Percentiles rank a stretch among this genome's conserved stretches.
These are phyloP conservation scores for Citrus medica DNA, from an alignment of 345 rosid genomes.

Conservation along the genomic window DNA sequence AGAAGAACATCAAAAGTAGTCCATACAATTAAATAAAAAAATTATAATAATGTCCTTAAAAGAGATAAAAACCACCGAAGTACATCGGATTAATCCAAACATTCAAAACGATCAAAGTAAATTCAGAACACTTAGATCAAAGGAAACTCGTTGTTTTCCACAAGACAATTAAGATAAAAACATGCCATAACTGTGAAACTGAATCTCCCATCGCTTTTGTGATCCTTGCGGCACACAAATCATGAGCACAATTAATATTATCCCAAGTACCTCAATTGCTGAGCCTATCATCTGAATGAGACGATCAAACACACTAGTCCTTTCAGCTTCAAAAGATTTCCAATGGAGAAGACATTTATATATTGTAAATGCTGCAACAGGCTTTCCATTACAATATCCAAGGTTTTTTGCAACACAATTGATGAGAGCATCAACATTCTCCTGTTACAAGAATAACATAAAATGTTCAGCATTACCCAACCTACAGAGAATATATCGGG, in stretches of 20 bases:
- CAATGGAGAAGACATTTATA: conserved; percentile 95
- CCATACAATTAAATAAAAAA: not conserved
- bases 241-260: conserved; percentile 5
- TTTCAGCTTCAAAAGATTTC: conserved; percentile 98
- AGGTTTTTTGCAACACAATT: conserved; percentile 65
- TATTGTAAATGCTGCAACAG: conserved; percentile 92
- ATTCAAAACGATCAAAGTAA: not conserved
- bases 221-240: not conserved
- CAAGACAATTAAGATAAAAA: not conserved
- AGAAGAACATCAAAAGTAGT: not conserved
- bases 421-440: conserved; percentile 84
- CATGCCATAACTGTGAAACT: not conserved
- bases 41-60: not conserved
- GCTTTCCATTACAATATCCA: conserved; percentile 82
- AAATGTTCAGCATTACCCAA: conserved; percentile 11
- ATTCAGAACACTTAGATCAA: not conserved
- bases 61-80: not conserved
- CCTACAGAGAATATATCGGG: conserved; percentile 12
- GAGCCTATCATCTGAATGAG: conserved; percentile 99
- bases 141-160: not conserved
- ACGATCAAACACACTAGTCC: conserved; percentile 90
- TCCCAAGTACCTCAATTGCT: conserved; percentile 75
- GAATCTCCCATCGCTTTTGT: not conserved
- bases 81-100: not conserved
- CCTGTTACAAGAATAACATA: conserved; percentile 48